Percentiles rank a stretch among this genome's conserved stretches.
Evolutionary conservation across 768 basidiomycete genomes (phyloP).

Genomic region (Leccinellum luteum): DNA sequence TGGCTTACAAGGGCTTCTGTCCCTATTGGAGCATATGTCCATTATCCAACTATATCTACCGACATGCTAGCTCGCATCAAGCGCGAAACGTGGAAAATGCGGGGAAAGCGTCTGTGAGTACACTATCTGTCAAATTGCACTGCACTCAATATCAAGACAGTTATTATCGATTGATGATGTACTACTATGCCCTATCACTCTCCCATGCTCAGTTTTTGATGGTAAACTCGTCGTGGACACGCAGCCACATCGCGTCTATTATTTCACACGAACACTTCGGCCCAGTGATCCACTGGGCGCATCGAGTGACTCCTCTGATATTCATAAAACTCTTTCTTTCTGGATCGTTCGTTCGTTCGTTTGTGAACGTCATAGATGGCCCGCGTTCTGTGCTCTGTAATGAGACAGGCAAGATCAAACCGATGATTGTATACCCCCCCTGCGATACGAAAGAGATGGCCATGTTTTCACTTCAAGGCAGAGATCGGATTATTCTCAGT

Average conservation of each 20-base stretch:
- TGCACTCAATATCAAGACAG: constrained; percentile 35
- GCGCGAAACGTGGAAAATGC: constrained; percentile 26
- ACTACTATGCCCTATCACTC: constrained; percentile 75
- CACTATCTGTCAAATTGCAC: not conserved
- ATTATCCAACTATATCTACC: constrained; percentile 95
- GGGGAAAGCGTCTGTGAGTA: constrained; percentile 28
- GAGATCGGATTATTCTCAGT: constrained; percentile 73
- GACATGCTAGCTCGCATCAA: constrained; percentile 86
- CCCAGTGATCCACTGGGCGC: constrained; percentile 44
- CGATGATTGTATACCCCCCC: constrained; percentile 78
- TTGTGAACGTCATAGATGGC: not conserved
- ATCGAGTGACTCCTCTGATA: constrained; percentile 41
- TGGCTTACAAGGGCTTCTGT: constrained; percentile 51
- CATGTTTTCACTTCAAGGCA: constrained; percentile 47
- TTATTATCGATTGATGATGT: constrained; percentile 89
- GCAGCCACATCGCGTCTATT: constrained; percentile 75
- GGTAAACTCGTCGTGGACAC: constrained; percentile 97
- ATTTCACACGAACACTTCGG: constrained; percentile 52
- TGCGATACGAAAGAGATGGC: constrained; percentile 81
- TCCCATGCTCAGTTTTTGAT: constrained; percentile 73
- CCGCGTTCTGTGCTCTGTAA: not conserved
- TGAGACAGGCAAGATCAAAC: constrained; percentile 2
- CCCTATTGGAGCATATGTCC: constrained; percentile 87
- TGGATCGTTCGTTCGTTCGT: not conserved
- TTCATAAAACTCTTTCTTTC: constrained; percentile 31